Base-by-base conservation (phyloP, 495 filamentous ascomycete species). In the Chlorociboria aeruginascens region DNA sequence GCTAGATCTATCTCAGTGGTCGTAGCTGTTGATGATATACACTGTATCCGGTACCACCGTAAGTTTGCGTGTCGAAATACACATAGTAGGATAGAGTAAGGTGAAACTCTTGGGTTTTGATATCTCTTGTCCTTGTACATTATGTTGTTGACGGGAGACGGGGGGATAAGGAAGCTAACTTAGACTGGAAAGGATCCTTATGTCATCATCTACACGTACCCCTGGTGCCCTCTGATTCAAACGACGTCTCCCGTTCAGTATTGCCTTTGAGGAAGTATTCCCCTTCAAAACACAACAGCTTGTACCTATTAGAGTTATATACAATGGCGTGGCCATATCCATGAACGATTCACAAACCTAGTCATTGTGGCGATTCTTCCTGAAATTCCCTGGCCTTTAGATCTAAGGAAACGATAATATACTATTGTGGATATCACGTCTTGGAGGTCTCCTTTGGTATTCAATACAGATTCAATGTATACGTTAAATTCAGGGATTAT, bases 311-410 rank as follows among this genome's bases (percentile, higher is more conserved):
- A 25, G 13, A 8, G 13, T 35, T 12, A 42, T 10, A 33, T 7
- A 48, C 35, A 37, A 59, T 59, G 56, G 52, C 49, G 16, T 59
- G 56, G 56, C 56, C 56, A 36, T 59, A 59, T 51, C 56, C 56
- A 32, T 59, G 52, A 59, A 44, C 20, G 20, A 25, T 25, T 25
- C 20, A 4, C 20, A 25, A 25, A 2, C 20, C 20, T 10, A 20
- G 8, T 8, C 12, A 13, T 34, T 17, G 13, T 12, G 46, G 16
- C 35, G 25, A 16, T 32, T 25, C 38, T 13, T 33, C 25, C 25
- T 8, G 10, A 40, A 49, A 49, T 28, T 34, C 13, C 33, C 38
- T 46, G 12, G 32, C 13, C 25, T 37, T 37, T 34, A 43, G 1
- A n/a, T 28, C 13, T 8, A 14, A 8, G n/a, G 13, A 39, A 39